phyloP scores from a whole-genome alignment of 208 protist genomes.

The Giardia duodenalis region DNA sequence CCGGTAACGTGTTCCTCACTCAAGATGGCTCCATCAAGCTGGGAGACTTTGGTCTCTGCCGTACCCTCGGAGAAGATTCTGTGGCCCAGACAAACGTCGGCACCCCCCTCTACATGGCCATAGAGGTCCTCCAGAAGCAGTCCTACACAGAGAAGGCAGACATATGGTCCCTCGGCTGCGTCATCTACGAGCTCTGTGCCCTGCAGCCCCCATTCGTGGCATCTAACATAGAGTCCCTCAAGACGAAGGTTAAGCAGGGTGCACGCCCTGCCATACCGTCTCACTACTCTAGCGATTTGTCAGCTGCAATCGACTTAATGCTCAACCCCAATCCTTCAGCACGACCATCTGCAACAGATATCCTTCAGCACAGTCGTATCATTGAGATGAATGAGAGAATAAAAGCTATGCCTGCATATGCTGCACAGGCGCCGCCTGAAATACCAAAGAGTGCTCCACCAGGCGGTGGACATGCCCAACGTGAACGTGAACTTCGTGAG shows the following conservation, averaged over 20 bases:
- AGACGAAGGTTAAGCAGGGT: background rate
- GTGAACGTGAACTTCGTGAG: background rate
- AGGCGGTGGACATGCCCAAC: background rate
- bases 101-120: background rate
- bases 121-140: background rate
- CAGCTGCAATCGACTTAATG: background rate
- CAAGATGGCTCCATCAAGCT: constrained; percentile 40
- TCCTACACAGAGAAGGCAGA: background rate
- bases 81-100: background rate
- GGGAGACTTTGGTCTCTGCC: constrained; percentile 50
- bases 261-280: constrained; percentile 9
- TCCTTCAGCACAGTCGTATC: background rate
- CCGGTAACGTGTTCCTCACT: constrained; percentile 48
- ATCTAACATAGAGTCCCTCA: constrained; percentile 21
- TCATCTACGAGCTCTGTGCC: constrained; percentile 46
- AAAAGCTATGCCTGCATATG: background rate
- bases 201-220: constrained; percentile 45
- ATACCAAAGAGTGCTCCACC: too few relatives aligned
- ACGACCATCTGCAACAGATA: background rate
- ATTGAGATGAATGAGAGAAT: constrained; percentile 1
- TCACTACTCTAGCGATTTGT: background rate
- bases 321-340: background rate
- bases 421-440: background rate
- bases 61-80: constrained; percentile 30
- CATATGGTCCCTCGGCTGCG: constrained; percentile 49